phyloP scores from a whole-genome alignment of 805 yeast genomes.

The Zygosaccharomyces bisporus region DNA sequence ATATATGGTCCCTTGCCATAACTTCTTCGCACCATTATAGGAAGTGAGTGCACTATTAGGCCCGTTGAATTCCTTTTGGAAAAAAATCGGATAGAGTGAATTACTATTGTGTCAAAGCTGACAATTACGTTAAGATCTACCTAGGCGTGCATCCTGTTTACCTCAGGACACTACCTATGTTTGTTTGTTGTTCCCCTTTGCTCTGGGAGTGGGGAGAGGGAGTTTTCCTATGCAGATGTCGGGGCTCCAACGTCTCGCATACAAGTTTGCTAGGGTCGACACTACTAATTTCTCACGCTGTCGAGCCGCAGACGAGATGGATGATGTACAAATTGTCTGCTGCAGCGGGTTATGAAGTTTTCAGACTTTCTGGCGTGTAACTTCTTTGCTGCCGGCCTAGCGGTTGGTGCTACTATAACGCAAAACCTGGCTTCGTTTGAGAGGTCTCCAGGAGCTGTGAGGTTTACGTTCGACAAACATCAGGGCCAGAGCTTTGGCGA shows the following conservation, averaged over 20 bases:
- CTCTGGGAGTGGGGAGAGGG: background rate
- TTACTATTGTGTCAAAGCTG: background rate
- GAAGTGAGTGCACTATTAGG: background rate
- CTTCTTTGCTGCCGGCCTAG: background rate
- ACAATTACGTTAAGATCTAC: background rate
- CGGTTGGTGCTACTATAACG: background rate
- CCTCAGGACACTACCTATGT: background rate
- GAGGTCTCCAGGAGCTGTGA: constrained; percentile 6
- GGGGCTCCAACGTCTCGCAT: background rate
- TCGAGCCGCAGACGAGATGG: background rate
- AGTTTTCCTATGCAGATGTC: background rate
- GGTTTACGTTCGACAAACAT: constrained; percentile 24
- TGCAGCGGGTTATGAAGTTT: background rate
- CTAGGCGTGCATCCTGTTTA: background rate
- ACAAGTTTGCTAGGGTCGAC: background rate
- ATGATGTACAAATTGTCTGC: background rate
- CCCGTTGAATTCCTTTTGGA: background rate
- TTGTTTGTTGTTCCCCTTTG: background rate
- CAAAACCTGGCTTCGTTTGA: background rate
- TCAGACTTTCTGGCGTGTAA: background rate
- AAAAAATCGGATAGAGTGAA: background rate
- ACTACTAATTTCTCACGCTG: too few relatives aligned
- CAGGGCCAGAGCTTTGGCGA: constrained; percentile 21
- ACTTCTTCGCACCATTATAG: background rate
- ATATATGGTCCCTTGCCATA: background rate